phyloP scores from a whole-genome alignment of 805 yeast genomes.

The Saccharomycopsis vini region DNA sequence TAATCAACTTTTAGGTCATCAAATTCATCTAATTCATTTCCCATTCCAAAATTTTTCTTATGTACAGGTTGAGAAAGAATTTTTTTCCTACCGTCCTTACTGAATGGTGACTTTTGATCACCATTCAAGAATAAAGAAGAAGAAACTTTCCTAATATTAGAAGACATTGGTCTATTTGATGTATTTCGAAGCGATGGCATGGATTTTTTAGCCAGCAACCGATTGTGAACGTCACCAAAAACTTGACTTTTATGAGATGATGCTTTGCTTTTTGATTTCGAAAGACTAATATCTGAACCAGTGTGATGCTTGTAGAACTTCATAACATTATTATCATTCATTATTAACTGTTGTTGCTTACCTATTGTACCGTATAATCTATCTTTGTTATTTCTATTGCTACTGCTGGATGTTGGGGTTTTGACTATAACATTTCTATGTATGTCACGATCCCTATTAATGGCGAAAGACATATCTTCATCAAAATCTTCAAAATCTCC shows the following conservation, averaged over 20 bases:
- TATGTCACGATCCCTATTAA: constrained; percentile 3
- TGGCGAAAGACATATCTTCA: constrained; percentile 9
- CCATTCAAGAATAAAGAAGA: background rate
- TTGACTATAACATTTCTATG: constrained; percentile 9
- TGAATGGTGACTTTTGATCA: background rate
- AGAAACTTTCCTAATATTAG: constrained; percentile 4
- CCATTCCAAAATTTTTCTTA: constrained; percentile 7
- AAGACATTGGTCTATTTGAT: background rate
- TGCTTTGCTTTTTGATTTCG: background rate
- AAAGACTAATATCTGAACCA: background rate
- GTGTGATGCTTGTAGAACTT: constrained; percentile 4
- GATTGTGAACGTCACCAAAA: background rate
- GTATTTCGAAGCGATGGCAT: constrained; percentile 11
- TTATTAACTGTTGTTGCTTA: background rate
- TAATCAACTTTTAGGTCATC: constrained; percentile 16
- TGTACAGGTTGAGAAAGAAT: constrained; percentile 7
- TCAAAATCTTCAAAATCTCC: constrained; percentile 18
- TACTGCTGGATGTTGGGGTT: background rate
- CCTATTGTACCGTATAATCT: background rate
- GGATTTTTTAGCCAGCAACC: constrained; percentile 7
- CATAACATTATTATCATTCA: constrained; percentile 1
- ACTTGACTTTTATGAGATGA: background rate
- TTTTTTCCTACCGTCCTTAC: constrained; percentile 5
- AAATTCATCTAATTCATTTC: constrained; percentile 14
- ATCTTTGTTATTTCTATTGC: background rate